phyloP scores from a whole-genome alignment of 768 basidiomycete genomes.

The Cyclocybe aegerita region DNA sequence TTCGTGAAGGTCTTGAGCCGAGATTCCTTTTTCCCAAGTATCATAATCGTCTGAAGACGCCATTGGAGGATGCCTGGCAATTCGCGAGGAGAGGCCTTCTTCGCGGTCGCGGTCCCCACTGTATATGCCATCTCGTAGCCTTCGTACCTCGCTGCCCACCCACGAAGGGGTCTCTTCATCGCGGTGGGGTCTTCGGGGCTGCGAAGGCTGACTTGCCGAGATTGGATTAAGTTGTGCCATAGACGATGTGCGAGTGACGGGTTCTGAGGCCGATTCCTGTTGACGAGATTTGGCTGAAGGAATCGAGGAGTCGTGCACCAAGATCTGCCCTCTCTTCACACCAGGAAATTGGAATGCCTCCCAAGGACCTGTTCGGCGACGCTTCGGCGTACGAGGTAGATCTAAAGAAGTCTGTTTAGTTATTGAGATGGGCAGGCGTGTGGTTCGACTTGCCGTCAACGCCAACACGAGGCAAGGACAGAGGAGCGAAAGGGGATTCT shows the following conservation, averaged over 20 bases:
- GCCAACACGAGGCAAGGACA: no score
- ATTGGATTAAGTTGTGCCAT: background rate
- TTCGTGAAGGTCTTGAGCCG: conserved; percentile 19
- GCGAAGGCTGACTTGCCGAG: conserved; percentile 11
- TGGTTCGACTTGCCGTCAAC: no score
- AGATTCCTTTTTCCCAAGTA: conserved; percentile 27
- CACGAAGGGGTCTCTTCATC: conserved; percentile 8
- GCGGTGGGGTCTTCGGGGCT: background rate
- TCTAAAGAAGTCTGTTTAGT: background rate
- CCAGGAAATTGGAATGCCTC: no score
- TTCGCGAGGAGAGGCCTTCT: background rate
- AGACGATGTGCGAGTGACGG: conserved; percentile 13
- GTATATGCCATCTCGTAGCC: background rate
- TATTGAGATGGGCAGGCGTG: no score
- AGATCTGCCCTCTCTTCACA: no score
- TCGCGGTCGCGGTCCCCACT: background rate
- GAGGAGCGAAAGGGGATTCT: no score
- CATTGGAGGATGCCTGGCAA: background rate
- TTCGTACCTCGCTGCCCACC: conserved; percentile 6
- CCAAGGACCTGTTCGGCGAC: background rate
- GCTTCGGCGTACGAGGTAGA: conserved; percentile 10
- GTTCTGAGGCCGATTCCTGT: conserved; percentile 11
- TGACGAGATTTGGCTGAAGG: background rate
- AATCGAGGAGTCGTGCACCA: background rate
- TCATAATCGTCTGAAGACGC: conserved; percentile 20